Conservation (phyloP, 495 filamentous ascomycete species). For the Symbiotaphrina buchneri region DNA sequence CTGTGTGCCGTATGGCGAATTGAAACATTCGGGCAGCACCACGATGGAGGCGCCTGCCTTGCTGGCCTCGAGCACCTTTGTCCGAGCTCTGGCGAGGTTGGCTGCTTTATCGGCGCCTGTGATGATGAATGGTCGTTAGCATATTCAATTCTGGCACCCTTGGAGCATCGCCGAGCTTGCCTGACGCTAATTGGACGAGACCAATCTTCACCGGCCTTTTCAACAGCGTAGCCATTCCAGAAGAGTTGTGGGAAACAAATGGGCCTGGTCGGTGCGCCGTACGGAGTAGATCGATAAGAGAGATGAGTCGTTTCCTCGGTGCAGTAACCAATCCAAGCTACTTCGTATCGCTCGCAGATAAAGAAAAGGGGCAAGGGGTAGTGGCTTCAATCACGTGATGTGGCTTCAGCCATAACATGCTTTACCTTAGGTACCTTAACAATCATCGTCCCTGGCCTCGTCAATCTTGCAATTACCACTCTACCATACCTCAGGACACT, state of each 20-base stretch:
- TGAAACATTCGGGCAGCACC: constrained; percentile 76
- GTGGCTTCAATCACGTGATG: too few relatives aligned
- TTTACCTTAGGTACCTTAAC: too few relatives aligned
- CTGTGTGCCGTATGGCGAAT: constrained; percentile 82
- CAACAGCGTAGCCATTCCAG: constrained; percentile 28
- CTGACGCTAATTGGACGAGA: constrained; percentile 48
- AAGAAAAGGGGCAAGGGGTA: too few relatives aligned
- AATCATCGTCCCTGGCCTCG: too few relatives aligned
- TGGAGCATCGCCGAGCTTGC: neutral
- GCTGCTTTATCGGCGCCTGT: constrained; percentile 55
- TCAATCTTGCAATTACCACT: too few relatives aligned
- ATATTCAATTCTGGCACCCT: neutral
- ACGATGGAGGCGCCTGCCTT: constrained; percentile 49
- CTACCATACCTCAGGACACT: too few relatives aligned
- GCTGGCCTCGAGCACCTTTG: constrained; percentile 67
- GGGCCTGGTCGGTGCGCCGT: constrained; percentile 4
- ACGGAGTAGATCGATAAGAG: too few relatives aligned
- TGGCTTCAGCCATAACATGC: too few relatives aligned
- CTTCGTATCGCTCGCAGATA: too few relatives aligned
- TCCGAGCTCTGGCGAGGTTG: constrained; percentile 64
- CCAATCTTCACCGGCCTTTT: constrained; percentile 60
- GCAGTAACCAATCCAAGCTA: too few relatives aligned
- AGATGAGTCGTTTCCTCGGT: too few relatives aligned
- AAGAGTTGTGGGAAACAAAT: constrained; percentile 38
- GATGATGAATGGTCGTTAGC: neutral